Base-by-base conservation (phyloP, 108 stramenopile genomes). In the Fistulifera solaris region DNA sequence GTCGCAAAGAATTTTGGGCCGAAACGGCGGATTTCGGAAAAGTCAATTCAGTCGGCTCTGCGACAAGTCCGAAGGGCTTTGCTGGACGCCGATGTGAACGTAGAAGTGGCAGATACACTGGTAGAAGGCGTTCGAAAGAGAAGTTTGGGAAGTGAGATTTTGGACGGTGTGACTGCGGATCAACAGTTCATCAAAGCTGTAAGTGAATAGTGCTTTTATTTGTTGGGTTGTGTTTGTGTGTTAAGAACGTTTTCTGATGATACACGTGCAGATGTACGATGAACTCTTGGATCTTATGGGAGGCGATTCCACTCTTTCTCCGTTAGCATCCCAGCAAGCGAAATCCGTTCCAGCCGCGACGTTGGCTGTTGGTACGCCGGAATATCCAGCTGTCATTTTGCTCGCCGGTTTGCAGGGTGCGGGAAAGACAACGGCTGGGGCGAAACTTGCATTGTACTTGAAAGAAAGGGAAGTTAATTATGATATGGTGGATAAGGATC, bases 331-430 rank as follows among this genome's bases (percentile, higher is more conserved):
- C 47, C 39, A 49, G 27, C 16, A 58, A 52, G 60, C 59, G 24
- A 56, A 66, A 18, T 66, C 52, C 18, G 58, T 61, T 6, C 89
- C 89, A 31, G 79, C 79, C 1, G 72, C 81, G 14, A 82, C 73
- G 17, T 48, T 85, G 57, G 85, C 86, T 8, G 38, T 61, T 31
- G 76, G 70, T 27, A 71, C 57, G 19, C 38, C 52, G 13, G 66
- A 65, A 38, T 49, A 73, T 39, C 94, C 94, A 8, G 77, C 90
- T 7, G 92, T 95, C 10, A 77, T 97, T 11, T 75, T 97, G 16
- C 68, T 97, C 48, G 94, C 94, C 2, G 96, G 96, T 14, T 77
- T 97, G 59, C 96, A 97, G 66, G 94, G 96, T 16, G 94, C 96
- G 22, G 96, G 96, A 17, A 97, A 97, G 54, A 97, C 94, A 8